These are phyloP conservation scores for Phialophora macrospora DNA, from an alignment of 2,329 filamentous ascomycete genomes.

Conservation along the genomic window DNA sequence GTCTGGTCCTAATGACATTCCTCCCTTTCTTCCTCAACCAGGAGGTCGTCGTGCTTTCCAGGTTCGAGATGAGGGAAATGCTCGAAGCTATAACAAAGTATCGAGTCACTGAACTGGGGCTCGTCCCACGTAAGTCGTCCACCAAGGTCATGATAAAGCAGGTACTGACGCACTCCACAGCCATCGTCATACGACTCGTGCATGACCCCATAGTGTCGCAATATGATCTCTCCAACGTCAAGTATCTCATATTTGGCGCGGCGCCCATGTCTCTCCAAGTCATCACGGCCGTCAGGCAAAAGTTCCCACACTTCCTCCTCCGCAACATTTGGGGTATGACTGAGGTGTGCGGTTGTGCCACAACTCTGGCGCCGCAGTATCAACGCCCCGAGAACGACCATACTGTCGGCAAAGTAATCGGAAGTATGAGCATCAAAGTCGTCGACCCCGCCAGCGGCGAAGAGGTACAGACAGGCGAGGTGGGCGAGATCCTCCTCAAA, in stretches of 20 bases:
- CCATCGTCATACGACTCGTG: constrained; percentile 27
- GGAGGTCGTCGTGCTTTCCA: constrained; percentile 29
- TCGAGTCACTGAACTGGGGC: constrained; percentile 27
- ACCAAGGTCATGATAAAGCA: background rate
- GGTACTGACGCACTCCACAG: constrained; percentile 12
- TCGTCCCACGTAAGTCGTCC: constrained; percentile 28
- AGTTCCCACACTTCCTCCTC: constrained; percentile 68
- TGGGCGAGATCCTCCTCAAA: constrained; percentile 22
- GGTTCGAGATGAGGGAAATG: constrained; percentile 29
- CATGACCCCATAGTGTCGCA: constrained; percentile 22
- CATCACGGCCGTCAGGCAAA: constrained; percentile 64
- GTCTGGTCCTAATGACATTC: constrained; percentile 25
- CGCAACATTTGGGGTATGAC: constrained; percentile 79
- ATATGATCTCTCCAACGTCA: constrained; percentile 69
- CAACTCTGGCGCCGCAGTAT: constrained; percentile 12
- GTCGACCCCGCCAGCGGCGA: constrained; percentile 47
- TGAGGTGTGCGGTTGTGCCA: constrained; percentile 58
- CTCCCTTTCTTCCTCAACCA: constrained; percentile 25
- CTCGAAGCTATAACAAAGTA: constrained; percentile 28
- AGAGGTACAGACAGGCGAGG: constrained; percentile 16
- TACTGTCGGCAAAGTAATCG: constrained; percentile 45
- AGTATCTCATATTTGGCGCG: constrained; percentile 71
- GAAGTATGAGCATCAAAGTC: constrained; percentile 65
- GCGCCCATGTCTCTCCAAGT: constrained; percentile 78
- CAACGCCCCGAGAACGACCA: constrained; percentile 23